A percentile compares a stretch with the other conserved stretches of the same genome.
Evolutionary conservation across 139 green algal species (phyloP).

Genomic region (Coelastrella sp.): DNA sequence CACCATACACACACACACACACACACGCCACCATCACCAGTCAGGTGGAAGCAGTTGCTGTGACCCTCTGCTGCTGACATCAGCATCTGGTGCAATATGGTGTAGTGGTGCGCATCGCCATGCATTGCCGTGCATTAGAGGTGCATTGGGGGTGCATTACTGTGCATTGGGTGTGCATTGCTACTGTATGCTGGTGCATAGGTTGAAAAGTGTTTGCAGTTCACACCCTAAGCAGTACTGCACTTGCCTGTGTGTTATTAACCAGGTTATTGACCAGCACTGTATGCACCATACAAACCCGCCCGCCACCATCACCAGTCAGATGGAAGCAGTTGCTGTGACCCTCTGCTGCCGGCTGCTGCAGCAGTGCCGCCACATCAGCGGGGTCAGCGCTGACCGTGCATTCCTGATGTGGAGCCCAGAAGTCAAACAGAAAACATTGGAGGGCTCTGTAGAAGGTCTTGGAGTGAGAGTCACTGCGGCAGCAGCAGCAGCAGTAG

Average conservation of each 20-base stretch:
- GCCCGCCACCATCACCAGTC: constrained; percentile 8
- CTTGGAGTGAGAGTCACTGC: constrained; percentile 43
- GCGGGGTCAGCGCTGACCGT: neutral
- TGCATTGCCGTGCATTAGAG: too few species aligned
- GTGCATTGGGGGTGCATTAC: too few species aligned
- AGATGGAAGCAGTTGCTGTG: constrained; percentile 47
- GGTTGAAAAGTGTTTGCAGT: too few species aligned
- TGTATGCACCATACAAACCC: constrained; percentile 42
- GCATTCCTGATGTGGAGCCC: constrained; percentile 33
- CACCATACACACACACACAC: constrained; percentile 52
- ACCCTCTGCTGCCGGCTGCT: neutral
- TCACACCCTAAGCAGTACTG: too few species aligned
- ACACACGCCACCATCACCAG: constrained; percentile 11
- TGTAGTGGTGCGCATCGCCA: too few species aligned
- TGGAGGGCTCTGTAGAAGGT: constrained; percentile 5
- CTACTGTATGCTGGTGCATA: too few species aligned
- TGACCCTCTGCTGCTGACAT: neutral
- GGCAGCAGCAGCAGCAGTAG: neutral
- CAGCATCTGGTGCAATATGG: too few species aligned
- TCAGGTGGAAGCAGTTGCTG: constrained; percentile 47
- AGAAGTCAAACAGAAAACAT: constrained; percentile 43
- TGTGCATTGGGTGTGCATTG: too few species aligned
- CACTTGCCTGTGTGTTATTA: constrained; percentile 6
- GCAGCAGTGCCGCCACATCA: neutral
- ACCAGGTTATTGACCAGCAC: constrained; percentile 33